Conservation (phyloP, 345 rosid genomes). For the Geranium brycei region DNA sequence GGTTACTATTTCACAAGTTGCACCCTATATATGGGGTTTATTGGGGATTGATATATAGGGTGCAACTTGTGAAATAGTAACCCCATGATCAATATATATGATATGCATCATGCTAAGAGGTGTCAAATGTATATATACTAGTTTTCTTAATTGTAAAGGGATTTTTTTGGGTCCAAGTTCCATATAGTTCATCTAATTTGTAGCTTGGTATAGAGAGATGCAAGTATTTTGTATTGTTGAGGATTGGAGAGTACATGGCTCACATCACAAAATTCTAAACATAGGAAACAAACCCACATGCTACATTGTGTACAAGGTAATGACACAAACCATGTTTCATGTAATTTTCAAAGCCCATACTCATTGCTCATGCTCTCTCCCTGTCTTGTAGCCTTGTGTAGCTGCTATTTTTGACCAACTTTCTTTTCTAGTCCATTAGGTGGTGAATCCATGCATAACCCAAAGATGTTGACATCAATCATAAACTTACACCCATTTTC, state of each 20-base stretch:
- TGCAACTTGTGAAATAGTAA: too few species aligned
- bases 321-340: constrained; percentile 12
- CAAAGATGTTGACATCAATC: not conserved
- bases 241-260: constrained; percentile 26
- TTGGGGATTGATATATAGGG: too few species aligned
- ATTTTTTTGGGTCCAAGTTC: too few species aligned
- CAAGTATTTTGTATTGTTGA: not conserved
- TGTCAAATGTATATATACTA: too few species aligned
- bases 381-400: not conserved
- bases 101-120: too few species aligned
- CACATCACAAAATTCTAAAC: constrained; percentile 18
- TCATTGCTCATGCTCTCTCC: not conserved
- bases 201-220: not conserved
- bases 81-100: too few species aligned
- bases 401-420: not conserved
- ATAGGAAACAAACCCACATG: constrained; percentile 18
- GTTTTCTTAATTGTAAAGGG: too few species aligned
- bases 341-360: constrained; percentile 19
- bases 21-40: too few species aligned
- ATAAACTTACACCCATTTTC: not conserved
- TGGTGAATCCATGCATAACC: not conserved
- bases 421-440: not conserved
- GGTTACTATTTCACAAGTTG: too few species aligned
- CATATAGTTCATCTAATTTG: too few species aligned
- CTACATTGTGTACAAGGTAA: constrained; percentile 3